Conservation (phyloP, 441 rosid species). For the Kokia cookei region DNA sequence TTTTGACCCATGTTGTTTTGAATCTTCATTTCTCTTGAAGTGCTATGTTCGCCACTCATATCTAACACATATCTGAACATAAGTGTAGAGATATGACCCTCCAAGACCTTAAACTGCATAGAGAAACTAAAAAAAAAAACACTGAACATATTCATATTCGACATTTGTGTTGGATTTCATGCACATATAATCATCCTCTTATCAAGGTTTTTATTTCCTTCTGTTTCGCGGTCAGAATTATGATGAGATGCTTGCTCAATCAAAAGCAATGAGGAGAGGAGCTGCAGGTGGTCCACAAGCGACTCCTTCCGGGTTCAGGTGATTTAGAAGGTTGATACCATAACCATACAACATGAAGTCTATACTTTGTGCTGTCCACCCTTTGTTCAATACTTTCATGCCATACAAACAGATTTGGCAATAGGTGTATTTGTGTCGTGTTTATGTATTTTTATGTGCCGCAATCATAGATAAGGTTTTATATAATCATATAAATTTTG, state of each 20-base stretch:
- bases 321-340: constrained; percentile 6
- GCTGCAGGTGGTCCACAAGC: constrained; percentile 50
- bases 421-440: neutral
- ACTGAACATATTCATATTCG: neutral
- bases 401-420: neutral
- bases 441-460: neutral
- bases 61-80: neutral
- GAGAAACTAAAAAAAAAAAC: neutral
- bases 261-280: constrained; percentile 58
- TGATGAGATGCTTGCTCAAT: constrained; percentile 55
- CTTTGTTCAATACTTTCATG: neutral
- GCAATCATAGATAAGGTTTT: neutral
- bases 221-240: constrained; percentile 46
- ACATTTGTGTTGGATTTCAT: neutral
- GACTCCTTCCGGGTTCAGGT: constrained; percentile 52
- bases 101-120: neutral
- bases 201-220: neutral
- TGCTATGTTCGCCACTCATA: neutral
- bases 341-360: neutral
- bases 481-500: neutral
- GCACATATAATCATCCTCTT: neutral
- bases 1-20: constrained; percentile 18
- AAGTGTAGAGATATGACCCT: neutral
- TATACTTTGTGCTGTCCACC: neutral
- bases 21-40: neutral